Conservation (phyloP, 305 asterid species). For the Fraxinus nigra region DNA sequence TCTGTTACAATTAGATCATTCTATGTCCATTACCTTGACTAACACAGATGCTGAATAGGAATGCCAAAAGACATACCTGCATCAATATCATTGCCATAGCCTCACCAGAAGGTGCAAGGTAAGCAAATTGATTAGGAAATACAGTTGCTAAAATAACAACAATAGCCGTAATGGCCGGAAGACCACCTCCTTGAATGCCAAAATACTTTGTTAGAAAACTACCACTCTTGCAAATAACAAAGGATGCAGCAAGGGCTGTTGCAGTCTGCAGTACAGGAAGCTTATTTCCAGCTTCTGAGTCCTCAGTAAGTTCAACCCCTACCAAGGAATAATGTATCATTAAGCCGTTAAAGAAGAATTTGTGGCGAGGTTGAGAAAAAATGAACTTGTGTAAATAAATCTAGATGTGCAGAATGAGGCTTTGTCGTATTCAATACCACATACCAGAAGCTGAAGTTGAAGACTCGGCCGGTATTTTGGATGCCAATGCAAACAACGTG, state of each 20-base stretch:
- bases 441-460: conserved; percentile 49
- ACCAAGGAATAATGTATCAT: conserved; percentile 13
- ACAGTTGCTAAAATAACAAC: conserved; percentile 72
- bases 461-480: conserved; percentile 76
- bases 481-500: conserved; percentile 75
- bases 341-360: background rate
- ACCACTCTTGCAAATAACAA: conserved; percentile 68
- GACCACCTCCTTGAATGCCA: conserved; percentile 77
- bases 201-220: conserved; percentile 54
- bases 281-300: conserved; percentile 50
- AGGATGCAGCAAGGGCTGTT: conserved; percentile 70
- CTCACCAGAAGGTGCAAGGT: conserved; percentile 91
- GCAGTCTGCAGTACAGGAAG: conserved; percentile 71
- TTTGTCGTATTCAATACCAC: background rate
- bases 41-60: background rate
- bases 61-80: conserved; percentile 56
- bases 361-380: background rate
- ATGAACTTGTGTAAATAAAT: background rate
- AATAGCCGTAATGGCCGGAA: conserved; percentile 80
- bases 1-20: background rate
- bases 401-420: background rate
- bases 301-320: conserved; percentile 40
- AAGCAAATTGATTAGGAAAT: conserved; percentile 67
- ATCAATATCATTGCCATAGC: conserved; percentile 84
- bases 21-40: background rate